Conservation (phyloP, 2,329 filamentous ascomycete species). For the Microdochium nivale region DNA sequence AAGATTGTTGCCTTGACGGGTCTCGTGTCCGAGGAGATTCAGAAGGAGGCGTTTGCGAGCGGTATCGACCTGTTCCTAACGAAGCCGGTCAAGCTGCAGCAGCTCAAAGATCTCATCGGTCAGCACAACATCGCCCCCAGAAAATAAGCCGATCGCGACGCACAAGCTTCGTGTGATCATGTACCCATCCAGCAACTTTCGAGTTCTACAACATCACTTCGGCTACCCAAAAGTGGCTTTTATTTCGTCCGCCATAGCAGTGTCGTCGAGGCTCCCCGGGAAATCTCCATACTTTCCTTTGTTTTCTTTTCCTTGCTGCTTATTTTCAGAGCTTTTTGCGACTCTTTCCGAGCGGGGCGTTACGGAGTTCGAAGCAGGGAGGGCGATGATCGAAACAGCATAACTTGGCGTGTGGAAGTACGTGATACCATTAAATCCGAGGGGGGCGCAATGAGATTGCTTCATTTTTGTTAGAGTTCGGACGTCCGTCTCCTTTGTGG, state of each 20-base stretch:
- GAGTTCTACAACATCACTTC: too few species aligned
- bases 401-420: background rate
- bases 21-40: slow-evolving; percentile 15
- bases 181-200: too few species aligned
- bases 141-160: background rate
- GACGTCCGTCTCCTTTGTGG: too few species aligned
- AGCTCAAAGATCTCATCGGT: background rate
- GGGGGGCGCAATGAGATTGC: background rate
- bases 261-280: too few species aligned
- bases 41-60: slow-evolving; percentile 12
- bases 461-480: background rate
- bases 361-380: background rate
- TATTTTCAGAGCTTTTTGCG: background rate
- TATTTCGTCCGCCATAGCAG: too few species aligned
- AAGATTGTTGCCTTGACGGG: slow-evolving; percentile 20
- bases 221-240: too few species aligned
- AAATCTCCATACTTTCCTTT: background rate
- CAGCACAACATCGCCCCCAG: background rate
- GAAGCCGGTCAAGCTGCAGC: slow-evolving; percentile 15
- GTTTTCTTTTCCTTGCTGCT: background rate
- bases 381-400: background rate
- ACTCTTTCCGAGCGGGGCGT: background rate
- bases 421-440: background rate
- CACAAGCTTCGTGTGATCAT: too few species aligned
- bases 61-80: slow-evolving; percentile 20